Base-by-base conservation (phyloP, 129 eudicot species). In the Flaveria bidentis region DNA sequence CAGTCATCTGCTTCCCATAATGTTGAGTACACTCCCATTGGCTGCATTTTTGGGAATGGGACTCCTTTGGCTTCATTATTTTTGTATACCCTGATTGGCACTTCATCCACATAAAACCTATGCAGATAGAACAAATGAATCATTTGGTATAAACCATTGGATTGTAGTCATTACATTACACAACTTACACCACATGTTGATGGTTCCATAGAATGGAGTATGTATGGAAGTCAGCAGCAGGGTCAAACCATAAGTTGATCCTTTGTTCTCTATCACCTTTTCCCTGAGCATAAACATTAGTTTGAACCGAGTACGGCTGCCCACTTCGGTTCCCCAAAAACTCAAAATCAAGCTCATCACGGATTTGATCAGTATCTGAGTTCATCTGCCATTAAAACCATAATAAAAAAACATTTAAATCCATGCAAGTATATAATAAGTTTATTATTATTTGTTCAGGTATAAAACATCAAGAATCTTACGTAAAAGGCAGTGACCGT, bases 1-100 rank as follows among this genome's bases (percentile, higher is more conserved):
- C 98, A 91, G 41, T 94, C 96, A 26, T 94, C 96, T 2, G 98
- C 98, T 77, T 94, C 98, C 98, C 98, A 94, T 58, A 94, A 67
- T 12, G 98, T 94, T 5, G 98, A 94, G 79, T 78, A 89, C 15
- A 94, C 90, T 74, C 97, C 93, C 98, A 94, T 91, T 62, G 98
- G 93, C 65, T 94, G 98, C 51, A 58, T 61, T 69, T 84, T 88
- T 4, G 97, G 98, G 81, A 26, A 94, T 46, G 91, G 93, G 13
- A 94, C 72, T 7, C 97, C 98, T 79, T 61, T 85, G 33, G 86
- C 92, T 78, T 88, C 98, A 66, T 91, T 81, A 85, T 94, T 94
- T 81, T 91, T 94, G 90, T 85, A 94, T 7, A 94, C 97, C 26
- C 98, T 86, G 15, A 94, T 87, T 4, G 98, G 98, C 22, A 91